Evolutionary conservation across 768 basidiomycete genomes (phyloP).

Genomic region (Trametes punicea): DNA sequence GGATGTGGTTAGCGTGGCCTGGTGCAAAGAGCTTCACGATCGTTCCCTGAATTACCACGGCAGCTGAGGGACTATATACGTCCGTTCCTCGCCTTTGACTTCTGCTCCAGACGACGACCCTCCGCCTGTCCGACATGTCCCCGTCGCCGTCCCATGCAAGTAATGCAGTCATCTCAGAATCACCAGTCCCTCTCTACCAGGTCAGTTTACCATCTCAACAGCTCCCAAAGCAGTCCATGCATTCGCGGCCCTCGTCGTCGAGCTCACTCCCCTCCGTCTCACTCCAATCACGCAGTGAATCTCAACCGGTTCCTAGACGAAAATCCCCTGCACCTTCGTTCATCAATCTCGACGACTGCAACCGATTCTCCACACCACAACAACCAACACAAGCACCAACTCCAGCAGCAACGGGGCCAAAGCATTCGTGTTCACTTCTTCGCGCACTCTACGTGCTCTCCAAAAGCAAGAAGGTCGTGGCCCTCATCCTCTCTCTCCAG

Average conservation of each 20-base stretch:
- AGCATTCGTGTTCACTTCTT: constrained; percentile 32
- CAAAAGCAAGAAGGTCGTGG: constrained; percentile 13
- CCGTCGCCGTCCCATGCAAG: not conserved
- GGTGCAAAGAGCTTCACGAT: constrained; percentile 2
- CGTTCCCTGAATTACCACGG: constrained; percentile 15
- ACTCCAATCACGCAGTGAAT: not conserved
- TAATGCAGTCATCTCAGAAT: constrained; percentile 4
- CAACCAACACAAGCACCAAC: constrained; percentile 18
- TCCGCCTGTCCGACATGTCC: constrained; percentile 9
- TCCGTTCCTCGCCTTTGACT: not conserved
- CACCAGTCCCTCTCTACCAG: not conserved
- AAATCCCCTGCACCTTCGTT: constrained; percentile 24
- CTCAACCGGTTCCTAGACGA: not conserved
- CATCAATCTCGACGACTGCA: constrained; percentile 28
- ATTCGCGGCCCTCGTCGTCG: not conserved
- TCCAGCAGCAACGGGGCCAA: constrained; percentile 12
- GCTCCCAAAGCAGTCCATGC: not conserved
- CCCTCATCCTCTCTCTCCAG: not conserved
- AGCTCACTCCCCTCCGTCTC: not conserved
- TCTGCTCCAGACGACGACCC: constrained; percentile 5
- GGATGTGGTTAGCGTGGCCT: not conserved
- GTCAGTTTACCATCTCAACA: not conserved
- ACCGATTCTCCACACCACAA: constrained; percentile 21
- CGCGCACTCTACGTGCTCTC: constrained; percentile 25
- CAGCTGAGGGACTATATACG: constrained; percentile 4